These are phyloP conservation scores for Sclerotinia trifoliorum DNA, from an alignment of 2,329 filamentous ascomycete species.

Conservation along the genomic window DNA sequence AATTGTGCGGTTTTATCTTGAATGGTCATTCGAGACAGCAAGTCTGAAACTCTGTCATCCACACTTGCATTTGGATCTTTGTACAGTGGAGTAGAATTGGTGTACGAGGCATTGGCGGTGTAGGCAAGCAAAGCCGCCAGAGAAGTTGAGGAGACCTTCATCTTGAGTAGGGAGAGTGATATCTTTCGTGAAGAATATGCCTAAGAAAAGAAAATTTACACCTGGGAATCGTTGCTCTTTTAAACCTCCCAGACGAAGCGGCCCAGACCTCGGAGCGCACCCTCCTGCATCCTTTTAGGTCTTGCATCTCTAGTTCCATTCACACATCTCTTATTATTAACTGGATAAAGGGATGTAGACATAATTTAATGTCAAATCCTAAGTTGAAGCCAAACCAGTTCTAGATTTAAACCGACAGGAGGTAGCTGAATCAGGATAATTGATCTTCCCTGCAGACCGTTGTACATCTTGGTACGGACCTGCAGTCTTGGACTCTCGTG, in stretches of 20 bases:
- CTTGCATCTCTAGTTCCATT: constrained; percentile 12
- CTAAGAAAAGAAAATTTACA: neutral
- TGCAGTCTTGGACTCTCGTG: constrained; percentile 12
- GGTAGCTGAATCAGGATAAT: constrained; percentile 6
- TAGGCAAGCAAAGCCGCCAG: constrained; percentile 17
- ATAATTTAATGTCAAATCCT: neutral
- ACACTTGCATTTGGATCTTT: constrained; percentile 62
- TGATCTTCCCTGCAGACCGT: constrained; percentile 2
- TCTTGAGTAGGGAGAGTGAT: constrained; percentile 6
- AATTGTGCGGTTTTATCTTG: constrained; percentile 71
- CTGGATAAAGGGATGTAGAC: constrained; percentile 7
- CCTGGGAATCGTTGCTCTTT: constrained; percentile 7
- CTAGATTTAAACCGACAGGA: neutral
- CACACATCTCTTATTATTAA: constrained; percentile 1
- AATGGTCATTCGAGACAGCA: constrained; percentile 70
- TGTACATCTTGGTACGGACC: constrained; percentile 7
- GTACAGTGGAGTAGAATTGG: constrained; percentile 49
- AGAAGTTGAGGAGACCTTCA: constrained; percentile 9
- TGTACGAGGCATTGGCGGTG: constrained; percentile 5
- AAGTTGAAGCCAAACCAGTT: constrained; percentile 1
- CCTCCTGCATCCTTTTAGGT: constrained; percentile 11
- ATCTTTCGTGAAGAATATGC: neutral
- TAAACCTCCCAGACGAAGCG: neutral
- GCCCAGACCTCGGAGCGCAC: constrained; percentile 16
- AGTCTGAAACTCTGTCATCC: constrained; percentile 63